These are phyloP conservation scores for Casuarina equisetifolia DNA, from an alignment of 306 rosid species.

Conservation along the genomic window DNA sequence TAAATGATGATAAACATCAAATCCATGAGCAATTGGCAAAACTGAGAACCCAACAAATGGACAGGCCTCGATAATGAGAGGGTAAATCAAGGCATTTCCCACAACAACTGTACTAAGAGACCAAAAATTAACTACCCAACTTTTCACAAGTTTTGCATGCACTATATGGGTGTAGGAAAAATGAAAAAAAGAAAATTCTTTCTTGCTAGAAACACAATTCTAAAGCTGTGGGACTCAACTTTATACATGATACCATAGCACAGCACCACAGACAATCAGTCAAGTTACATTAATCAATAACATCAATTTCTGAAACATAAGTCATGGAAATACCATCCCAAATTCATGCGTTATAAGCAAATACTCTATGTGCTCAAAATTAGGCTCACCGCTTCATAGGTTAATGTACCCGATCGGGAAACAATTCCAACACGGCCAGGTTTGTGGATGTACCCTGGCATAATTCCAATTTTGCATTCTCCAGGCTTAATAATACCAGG, in stretches of 20 bases:
- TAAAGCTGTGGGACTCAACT: neutral
- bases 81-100: neutral
- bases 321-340: conserved; percentile 10
- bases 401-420: conserved; percentile 98
- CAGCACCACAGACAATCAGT: neutral
- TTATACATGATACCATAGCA: neutral
- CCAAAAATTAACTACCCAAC: neutral
- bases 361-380: conserved; percentile 3
- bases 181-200: neutral
- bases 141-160: neutral
- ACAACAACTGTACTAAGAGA: neutral
- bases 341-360: neutral
- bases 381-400: conserved; percentile 91
- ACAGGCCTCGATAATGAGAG: conserved; percentile 5
- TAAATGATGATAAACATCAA: conserved; percentile 6
- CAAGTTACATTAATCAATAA: neutral
- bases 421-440: conserved; percentile 98
- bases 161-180: neutral
- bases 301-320: neutral
- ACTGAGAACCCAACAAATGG: conserved; percentile 4
- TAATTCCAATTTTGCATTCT: conserved; percentile 98
- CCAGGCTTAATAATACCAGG: conserved; percentile 99
- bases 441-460: conserved; percentile 98
- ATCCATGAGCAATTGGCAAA: neutral
- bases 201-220: neutral